Conservation (phyloP, 768 basidiomycete species). For the Lactarius evosmus region DNA sequence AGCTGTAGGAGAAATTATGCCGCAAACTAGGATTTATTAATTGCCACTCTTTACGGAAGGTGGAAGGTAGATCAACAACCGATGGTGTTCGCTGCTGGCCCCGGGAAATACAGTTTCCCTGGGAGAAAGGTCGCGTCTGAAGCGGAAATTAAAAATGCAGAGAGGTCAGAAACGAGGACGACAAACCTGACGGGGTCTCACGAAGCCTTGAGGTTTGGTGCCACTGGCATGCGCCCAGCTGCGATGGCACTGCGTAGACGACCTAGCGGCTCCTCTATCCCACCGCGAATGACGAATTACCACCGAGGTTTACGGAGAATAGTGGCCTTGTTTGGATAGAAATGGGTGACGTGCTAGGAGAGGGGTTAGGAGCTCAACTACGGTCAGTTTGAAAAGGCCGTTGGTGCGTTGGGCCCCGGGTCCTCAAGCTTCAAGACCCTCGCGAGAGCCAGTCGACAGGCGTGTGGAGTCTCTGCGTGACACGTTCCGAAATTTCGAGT, state of each 20-base stretch:
- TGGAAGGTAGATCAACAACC: neutral
- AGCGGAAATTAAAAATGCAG: constrained; percentile 23
- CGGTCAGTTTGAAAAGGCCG: neutral
- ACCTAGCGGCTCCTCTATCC: neutral
- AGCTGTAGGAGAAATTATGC: neutral
- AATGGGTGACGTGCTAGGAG: neutral
- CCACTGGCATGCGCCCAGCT: constrained; percentile 5
- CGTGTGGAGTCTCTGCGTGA: neutral
- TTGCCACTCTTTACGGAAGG: neutral
- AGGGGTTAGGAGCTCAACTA: neutral
- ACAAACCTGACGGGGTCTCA: constrained; percentile 11
- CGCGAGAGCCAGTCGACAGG: neutral
- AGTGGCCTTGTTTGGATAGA: neutral
- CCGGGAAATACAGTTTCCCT: constrained; percentile 12
- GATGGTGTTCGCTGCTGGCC: constrained; percentile 7
- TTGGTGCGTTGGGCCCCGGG: neutral
- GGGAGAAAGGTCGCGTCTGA: constrained; percentile 1
- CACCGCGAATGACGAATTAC: neutral
- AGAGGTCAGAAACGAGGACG: neutral
- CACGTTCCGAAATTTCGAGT: neutral
- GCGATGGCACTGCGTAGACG: neutral
- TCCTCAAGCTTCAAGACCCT: neutral
- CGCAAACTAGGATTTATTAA: neutral
- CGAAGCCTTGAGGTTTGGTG: constrained; percentile 23
- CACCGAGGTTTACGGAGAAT: neutral